Percentiles rank a stretch among this genome's conserved stretches.
Evolutionary conservation across 2,329 filamentous ascomycete species (phyloP).

Genomic region (Pyrenochaeta sp.): DNA sequence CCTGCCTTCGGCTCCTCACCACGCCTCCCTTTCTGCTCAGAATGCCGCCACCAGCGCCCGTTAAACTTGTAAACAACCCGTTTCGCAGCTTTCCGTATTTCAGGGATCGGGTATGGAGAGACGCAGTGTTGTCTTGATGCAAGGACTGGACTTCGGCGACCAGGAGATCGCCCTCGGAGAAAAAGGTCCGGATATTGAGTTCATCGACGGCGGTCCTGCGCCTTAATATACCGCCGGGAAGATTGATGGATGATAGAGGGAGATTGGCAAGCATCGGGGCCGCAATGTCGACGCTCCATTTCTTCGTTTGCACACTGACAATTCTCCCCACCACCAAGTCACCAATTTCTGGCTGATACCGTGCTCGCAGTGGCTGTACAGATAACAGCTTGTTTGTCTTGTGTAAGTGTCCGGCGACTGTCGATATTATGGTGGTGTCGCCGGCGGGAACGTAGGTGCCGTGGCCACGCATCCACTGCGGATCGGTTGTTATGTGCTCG

Average conservation of each 20-base stretch:
- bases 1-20: constrained; percentile 82
- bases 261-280: constrained; percentile 85
- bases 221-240: constrained; percentile 90
- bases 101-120: constrained; percentile 86
- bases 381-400: constrained; percentile 98
- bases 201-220: constrained; percentile 95
- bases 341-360: constrained; percentile 95
- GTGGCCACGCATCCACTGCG: constrained; percentile 99
- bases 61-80: constrained; percentile 85
- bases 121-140: constrained; percentile 84
- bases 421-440: constrained; percentile 79
- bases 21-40: constrained; percentile 70
- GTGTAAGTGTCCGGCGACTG: constrained; percentile 87
- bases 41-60: constrained; percentile 75
- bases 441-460: constrained; percentile 79
- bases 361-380: constrained; percentile 85
- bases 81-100: constrained; percentile 97
- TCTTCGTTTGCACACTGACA: constrained; percentile 88
- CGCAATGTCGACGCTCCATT: constrained; percentile 95
- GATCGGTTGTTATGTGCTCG: constrained; percentile 84
- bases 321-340: constrained; percentile 95
- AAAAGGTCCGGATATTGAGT: constrained; percentile 96
- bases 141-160: constrained; percentile 95
- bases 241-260: constrained; percentile 88
- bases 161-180: constrained; percentile 91